Evolutionary conservation across 176 grass and related monocot genomes (phyloP).

Genomic region (Bolboschoenus planiculmis): DNA sequence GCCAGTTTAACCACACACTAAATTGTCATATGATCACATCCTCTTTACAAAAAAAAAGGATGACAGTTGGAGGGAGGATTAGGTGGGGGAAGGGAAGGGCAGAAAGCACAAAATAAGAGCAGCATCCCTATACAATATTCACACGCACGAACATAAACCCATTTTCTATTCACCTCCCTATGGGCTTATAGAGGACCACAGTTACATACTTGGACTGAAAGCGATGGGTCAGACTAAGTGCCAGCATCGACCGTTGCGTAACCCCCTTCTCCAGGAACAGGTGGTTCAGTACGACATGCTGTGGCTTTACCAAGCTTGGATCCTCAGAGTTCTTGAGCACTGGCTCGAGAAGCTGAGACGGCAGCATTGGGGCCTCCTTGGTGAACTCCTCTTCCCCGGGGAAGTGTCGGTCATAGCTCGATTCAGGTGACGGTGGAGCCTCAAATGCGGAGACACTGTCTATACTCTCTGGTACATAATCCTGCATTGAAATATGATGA

Average conservation of each 20-base stretch:
- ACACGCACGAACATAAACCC: slow-evolving; percentile 5
- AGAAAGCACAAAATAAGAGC: neutral
- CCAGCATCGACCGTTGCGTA: slow-evolving; percentile 62
- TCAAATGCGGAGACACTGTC: slow-evolving; percentile 72
- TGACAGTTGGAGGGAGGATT: neutral
- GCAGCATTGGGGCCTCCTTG: slow-evolving; percentile 70
- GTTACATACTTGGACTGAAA: slow-evolving; percentile 86
- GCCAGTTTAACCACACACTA: neutral
- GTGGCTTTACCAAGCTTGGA: slow-evolving; percentile 27
- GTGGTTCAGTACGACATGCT: slow-evolving; percentile 77
- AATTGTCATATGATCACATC: slow-evolving; percentile 5
- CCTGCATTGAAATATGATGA: slow-evolving; percentile 30
- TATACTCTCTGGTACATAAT: slow-evolving; percentile 66
- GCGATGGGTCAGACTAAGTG: slow-evolving; percentile 66
- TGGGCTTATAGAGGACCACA: slow-evolving; percentile 72
- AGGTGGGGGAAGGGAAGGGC: neutral
- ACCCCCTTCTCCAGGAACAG: slow-evolving; percentile 90
- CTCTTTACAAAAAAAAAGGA: neutral
- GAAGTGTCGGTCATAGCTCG: slow-evolving; percentile 50
- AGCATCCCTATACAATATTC: slow-evolving; percentile 23
- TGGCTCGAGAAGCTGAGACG: slow-evolving; percentile 49
- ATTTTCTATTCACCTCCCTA: slow-evolving; percentile 42
- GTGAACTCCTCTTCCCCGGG: slow-evolving; percentile 58
- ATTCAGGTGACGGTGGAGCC: slow-evolving; percentile 56
- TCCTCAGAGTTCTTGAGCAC: slow-evolving; percentile 35